Percentiles rank a stretch among this genome's conserved stretches.
Evolutionary conservation across 495 filamentous ascomycete species (phyloP).

Genomic region (Tuber brumale): DNA sequence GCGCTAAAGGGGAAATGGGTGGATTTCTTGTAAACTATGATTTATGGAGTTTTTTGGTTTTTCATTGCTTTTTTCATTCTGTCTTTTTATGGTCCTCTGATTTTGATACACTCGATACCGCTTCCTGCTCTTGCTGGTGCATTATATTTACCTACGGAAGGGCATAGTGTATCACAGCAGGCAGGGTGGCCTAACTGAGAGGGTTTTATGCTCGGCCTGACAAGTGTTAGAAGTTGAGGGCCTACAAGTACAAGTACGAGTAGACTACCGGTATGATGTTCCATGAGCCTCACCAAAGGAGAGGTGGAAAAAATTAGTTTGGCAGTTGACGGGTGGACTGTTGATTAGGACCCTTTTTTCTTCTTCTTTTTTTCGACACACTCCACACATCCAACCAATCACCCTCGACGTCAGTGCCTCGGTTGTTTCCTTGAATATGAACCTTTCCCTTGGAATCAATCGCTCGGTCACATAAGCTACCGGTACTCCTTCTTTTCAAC

Average conservation of each 20-base stretch:
- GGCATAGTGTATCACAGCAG: not conserved
- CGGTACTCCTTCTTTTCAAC: not conserved
- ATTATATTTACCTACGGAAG: not conserved
- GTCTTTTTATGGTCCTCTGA: not conserved
- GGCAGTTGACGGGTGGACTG: not conserved
- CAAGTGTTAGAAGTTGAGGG: not conserved
- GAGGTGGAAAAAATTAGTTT: not conserved
- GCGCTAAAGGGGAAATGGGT: not conserved
- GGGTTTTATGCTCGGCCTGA: not conserved
- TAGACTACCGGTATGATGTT: too few relatives aligned
- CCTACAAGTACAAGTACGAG: not conserved
- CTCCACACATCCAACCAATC: not conserved
- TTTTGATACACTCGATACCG: not conserved
- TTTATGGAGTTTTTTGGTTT: conserved; percentile 4
- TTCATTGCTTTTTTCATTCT: not conserved
- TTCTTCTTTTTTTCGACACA: too few relatives aligned
- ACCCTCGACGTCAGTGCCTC: not conserved
- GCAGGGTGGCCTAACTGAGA: not conserved
- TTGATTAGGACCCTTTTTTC: not conserved
- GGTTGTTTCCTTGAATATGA: not conserved
- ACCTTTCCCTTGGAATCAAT: not conserved
- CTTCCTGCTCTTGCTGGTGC: not conserved
- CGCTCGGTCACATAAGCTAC: not conserved
- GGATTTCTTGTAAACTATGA: not conserved
- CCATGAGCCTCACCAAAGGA: not conserved